Conservation (phyloP, 108 stramenopile genomes). For the Skeletonema tropicum region DNA sequence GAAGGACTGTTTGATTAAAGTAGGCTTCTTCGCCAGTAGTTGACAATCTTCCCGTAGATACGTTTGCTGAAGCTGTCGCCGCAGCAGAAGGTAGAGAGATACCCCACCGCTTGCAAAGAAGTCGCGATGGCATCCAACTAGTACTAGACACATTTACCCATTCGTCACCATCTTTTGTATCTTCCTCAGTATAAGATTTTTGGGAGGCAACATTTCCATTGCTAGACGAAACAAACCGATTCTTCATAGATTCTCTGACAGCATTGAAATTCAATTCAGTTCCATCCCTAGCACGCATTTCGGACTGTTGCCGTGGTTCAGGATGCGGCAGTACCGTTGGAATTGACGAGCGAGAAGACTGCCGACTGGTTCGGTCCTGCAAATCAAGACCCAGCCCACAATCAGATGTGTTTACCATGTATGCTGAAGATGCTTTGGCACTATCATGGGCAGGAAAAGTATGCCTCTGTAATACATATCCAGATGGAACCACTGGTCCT, state of each 20-base stretch:
- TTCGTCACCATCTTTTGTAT: constrained; percentile 27
- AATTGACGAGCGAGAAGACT: constrained; percentile 3
- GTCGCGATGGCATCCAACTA: constrained; percentile 38
- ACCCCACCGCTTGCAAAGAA: constrained; percentile 53
- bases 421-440: background rate
- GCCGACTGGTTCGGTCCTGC: background rate
- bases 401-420: constrained; percentile 16
- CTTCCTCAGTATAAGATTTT: background rate
- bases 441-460: constrained; percentile 23
- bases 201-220: background rate
- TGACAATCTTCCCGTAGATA: background rate
- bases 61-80: background rate
- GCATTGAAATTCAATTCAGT: constrained; percentile 45
- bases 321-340: constrained; percentile 28
- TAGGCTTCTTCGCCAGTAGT: constrained; percentile 29
- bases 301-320: background rate
- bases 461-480: constrained; percentile 45
- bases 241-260: constrained; percentile 52
- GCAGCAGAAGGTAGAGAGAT: constrained; percentile 38
- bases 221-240: constrained; percentile 40
- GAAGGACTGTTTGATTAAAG: constrained; percentile 32
- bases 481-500: constrained; percentile 42
- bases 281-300: constrained; percentile 30
- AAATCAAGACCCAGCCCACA: constrained; percentile 41
- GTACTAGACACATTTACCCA: constrained; percentile 20